Evolutionary conservation across 1,284 basidiomycete genomes (phyloP), one percentile per base, ranked within the genome.

Genomic region (Volvariella surrecta): DNA sequence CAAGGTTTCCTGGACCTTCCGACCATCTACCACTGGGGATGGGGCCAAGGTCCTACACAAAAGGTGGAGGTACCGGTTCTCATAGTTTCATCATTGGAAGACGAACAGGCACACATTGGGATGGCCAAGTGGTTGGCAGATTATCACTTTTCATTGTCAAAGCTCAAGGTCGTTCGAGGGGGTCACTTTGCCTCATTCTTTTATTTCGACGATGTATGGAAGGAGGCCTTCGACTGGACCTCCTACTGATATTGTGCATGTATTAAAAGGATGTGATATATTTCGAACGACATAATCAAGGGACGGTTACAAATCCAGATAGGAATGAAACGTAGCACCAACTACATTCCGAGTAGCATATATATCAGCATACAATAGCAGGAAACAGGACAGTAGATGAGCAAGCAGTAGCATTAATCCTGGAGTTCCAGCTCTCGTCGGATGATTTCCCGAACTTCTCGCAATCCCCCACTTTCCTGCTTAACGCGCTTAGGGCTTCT

Each of bases 381-480:
- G 45, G 44, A 50, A 31, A 37, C 35, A 20, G 30, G 43, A 34
- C 42, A 30, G 47, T 56, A 58, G 46, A 58, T 55, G 41, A 45
- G 61, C n/a, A n/a, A n/a, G 60, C n/a, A 54, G 58, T 54, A 51
- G 51, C 51, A 54, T 71, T 60, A 83, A 57, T 82, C 79, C 48
- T 76, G 65, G 44, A 77, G 59, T 55, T 88, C 85, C 50, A 89
- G 63, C 61, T 89, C 86, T 49, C 71, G 70, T 51, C 85, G 72
- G 55, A 89, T 82, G 53, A 83, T 77, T 61, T 89, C 86, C 46
- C 85, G 66, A 37, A 89, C 85, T 57, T 86, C 74, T 31, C 85
- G 70, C 51, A 89, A 63, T 0, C 85, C 84, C 30, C 83, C 80
- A 11, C 64, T 71, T 54, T 86, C 82, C 19, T 65, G 67, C 55